These are phyloP conservation scores for Diplosphaera chodatii DNA, from an alignment of 139 green algal genomes.

Conservation along the genomic window DNA sequence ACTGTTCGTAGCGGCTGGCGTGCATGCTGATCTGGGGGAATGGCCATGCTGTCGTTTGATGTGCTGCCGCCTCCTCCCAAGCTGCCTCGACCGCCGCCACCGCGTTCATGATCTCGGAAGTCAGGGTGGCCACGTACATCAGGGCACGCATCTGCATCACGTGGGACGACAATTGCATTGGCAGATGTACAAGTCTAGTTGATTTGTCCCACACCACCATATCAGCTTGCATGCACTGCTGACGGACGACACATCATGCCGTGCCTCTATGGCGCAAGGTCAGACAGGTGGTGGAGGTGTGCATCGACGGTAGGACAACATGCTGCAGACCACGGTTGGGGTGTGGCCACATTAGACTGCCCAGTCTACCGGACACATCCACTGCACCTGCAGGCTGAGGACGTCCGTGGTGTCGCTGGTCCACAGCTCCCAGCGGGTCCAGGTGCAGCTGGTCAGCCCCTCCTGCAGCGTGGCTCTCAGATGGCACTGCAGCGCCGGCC, in stretches of 20 bases:
- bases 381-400: not conserved
- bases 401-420: not conserved
- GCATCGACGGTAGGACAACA: too few species aligned
- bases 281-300: too few species aligned
- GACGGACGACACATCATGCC: too few species aligned
- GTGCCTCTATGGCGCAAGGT: too few species aligned
- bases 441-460: not conserved
- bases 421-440: not conserved
- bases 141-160: not conserved
- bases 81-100: not conserved
- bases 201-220: too few species aligned
- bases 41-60: not conserved
- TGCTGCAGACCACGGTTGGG: too few species aligned
- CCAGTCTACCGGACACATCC: not conserved
- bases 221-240: too few species aligned
- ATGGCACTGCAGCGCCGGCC: not conserved
- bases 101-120: conserved; percentile 24
- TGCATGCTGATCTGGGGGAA: not conserved
- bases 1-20: too few species aligned
- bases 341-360: too few species aligned
- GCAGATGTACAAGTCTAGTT: too few species aligned
- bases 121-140: conserved; percentile 12
- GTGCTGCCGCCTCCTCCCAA: not conserved
- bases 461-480: not conserved
- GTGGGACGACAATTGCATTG: too few species aligned